Evolutionary conservation across 2,329 filamentous ascomycete genomes (phyloP), one percentile per base, ranked within the genome.

Genomic region (Nemania serpens): DNA sequence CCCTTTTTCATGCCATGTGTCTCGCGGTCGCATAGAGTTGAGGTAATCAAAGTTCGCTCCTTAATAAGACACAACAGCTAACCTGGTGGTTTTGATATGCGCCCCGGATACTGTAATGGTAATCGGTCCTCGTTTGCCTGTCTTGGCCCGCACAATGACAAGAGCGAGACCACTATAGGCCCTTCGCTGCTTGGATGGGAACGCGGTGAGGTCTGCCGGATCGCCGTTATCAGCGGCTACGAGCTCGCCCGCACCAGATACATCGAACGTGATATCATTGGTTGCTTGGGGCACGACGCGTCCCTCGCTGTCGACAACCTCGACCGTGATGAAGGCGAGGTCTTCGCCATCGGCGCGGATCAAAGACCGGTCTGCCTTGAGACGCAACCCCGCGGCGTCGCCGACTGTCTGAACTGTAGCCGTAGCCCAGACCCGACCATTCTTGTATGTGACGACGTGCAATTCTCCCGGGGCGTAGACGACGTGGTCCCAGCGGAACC

Each of bases 401-500:
- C 81, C 81, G 2, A 73, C 75, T 0, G 81, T 84, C 20, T 67
- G 61, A 34, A 75, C 71, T 0, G 73, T 75, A 7, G 75, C 76
- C 1, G 69, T 71, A 1, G 80, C 81, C 82, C 82, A 84, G 43
- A 73, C 62, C n/a, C 68, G 63, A 2, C 80, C 81, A 46, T 78
- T 71, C 69, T 80, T 82, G 69, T 79, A 84, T 0, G 79, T 74
- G 3, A 80, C 75, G 1, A 84, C 82, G n/a, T 66, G 68, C 17
- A 84, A 64, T 51, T 81, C 74, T 3, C 82, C 82, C 0, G 82
- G 74, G 37, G 75, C 62, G 63, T 84, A 85, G 1, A 71, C 68
- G 2, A 84, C 76, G 1, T 79, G 68, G 64, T 84, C 80, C 82
- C 82, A 84, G 3, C 82, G 77, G 64, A 84, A 79, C 11, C 82